A percentile compares a stretch with the other conserved stretches of the same genome.
Conservation (phyloP, 176 grass and related monocot species). For the Alloteropsis semialata region DNA sequence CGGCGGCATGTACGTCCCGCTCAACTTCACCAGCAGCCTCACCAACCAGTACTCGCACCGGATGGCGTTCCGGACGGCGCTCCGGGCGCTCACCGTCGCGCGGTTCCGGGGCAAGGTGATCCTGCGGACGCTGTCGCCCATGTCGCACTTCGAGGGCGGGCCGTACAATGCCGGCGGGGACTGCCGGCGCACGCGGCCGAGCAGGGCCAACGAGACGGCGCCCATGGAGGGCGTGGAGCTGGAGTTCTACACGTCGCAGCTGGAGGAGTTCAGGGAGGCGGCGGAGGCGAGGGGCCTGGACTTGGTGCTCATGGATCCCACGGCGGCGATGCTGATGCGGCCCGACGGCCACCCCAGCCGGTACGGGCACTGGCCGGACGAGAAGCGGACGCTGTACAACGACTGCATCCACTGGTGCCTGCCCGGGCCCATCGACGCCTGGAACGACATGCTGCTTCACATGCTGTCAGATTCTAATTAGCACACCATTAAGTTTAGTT, state of each 20-base stretch:
- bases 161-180: slow-evolving; percentile 57
- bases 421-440: slow-evolving; percentile 59
- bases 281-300: slow-evolving; percentile 16
- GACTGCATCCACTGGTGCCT: slow-evolving; percentile 86
- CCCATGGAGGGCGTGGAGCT: slow-evolving; percentile 27
- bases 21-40: slow-evolving; percentile 59
- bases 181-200: slow-evolving; percentile 53
- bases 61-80: slow-evolving; percentile 52
- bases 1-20: slow-evolving; percentile 41
- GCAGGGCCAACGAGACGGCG: slow-evolving; percentile 37
- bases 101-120: slow-evolving; percentile 40
- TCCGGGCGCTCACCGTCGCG: slow-evolving; percentile 21
- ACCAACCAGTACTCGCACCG: slow-evolving; percentile 41
- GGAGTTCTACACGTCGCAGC: slow-evolving; percentile 54
- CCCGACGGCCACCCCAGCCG: slow-evolving; percentile 72
- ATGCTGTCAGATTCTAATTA: slow-evolving; percentile 34
- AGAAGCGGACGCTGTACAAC: slow-evolving; percentile 39
- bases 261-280: slow-evolving; percentile 73
- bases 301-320: slow-evolving; percentile 48
- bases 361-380: slow-evolving; percentile 47
- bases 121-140: slow-evolving; percentile 60
- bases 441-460: slow-evolving; percentile 69
- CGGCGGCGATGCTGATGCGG: slow-evolving; percentile 49
- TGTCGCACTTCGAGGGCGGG: slow-evolving; percentile 75
- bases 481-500: neutral